These are phyloP conservation scores for Climacium dendroides DNA, from an alignment of 225 moss, liverwort and hornwort genomes.

Conservation along the genomic window DNA sequence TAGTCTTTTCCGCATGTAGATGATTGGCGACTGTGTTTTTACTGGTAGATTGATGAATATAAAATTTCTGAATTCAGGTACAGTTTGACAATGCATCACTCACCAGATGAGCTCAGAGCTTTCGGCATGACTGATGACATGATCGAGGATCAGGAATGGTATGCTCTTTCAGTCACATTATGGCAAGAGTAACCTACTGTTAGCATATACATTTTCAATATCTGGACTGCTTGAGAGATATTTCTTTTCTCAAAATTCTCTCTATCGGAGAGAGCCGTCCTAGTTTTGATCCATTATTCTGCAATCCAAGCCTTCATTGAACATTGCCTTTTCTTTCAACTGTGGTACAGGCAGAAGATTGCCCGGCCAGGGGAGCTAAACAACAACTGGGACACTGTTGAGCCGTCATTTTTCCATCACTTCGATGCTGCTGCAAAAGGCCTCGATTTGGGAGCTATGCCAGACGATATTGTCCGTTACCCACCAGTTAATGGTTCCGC, in stretches of 20 bases:
- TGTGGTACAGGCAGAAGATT: constrained; percentile 62
- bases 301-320: neutral
- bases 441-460: constrained; percentile 38
- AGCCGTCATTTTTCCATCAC: constrained; percentile 79
- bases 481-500: constrained; percentile 26
- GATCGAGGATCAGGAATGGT: constrained; percentile 98
- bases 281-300: neutral
- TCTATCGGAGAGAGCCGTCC: neutral
- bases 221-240: neutral
- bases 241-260: neutral
- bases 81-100: constrained; percentile 79
- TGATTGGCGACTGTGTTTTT: neutral
- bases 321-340: neutral
- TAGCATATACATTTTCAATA: neutral
- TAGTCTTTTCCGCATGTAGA: neutral
- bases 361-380: constrained; percentile 77
- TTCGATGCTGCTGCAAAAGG: constrained; percentile 63
- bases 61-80: constrained; percentile 46
- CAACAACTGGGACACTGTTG: constrained; percentile 59
- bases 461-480: constrained; percentile 49
- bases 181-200: neutral
- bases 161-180: neutral
- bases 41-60: neutral
- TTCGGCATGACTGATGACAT: constrained; percentile 97
- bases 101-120: constrained; percentile 65